phyloP scores from a whole-genome alignment of 2,329 filamentous ascomycete genomes.

The Epichloe sibirici region DNA sequence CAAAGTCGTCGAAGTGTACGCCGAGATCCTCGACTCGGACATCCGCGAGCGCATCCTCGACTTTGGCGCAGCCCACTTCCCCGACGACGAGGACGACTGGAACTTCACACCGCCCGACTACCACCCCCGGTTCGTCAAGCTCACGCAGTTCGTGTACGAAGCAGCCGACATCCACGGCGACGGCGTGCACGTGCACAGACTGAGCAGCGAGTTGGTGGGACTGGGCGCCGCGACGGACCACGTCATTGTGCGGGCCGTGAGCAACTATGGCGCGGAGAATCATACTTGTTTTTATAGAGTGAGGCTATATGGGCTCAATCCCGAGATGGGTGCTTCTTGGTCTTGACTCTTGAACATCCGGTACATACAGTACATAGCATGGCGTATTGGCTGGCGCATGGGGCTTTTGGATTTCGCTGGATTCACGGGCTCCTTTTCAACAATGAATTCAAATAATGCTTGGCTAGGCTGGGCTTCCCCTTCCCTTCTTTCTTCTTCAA shows the following conservation, averaged over 20 bases:
- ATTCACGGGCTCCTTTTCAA: not conserved
- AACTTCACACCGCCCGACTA: conserved; percentile 18
- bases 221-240: conserved; percentile 37
- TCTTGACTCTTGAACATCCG: not conserved
- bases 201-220: conserved; percentile 37
- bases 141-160: conserved; percentile 44
- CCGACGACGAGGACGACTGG: conserved; percentile 16
- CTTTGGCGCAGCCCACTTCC: conserved; percentile 32
- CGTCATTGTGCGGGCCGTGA: conserved; percentile 41
- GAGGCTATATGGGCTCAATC: conserved; percentile 37
- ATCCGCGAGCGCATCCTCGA: conserved; percentile 27
- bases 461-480: too few relatives aligned
- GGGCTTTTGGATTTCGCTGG: not conserved
- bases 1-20: conserved; percentile 58
- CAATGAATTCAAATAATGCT: too few relatives aligned
- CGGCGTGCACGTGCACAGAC: conserved; percentile 38
- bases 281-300: conserved; percentile 57
- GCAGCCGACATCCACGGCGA: conserved; percentile 29
- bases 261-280: conserved; percentile 43
- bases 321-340: conserved; percentile 13
- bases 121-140: conserved; percentile 37
- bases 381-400: not conserved
- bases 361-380: not conserved
- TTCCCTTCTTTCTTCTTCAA: too few relatives aligned
- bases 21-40: conserved; percentile 36